Evolutionary conservation across 1,284 basidiomycete genomes (phyloP), one percentile per base, ranked within the genome.

Genomic region (Pseudomicrostroma phylloplanum): DNA sequence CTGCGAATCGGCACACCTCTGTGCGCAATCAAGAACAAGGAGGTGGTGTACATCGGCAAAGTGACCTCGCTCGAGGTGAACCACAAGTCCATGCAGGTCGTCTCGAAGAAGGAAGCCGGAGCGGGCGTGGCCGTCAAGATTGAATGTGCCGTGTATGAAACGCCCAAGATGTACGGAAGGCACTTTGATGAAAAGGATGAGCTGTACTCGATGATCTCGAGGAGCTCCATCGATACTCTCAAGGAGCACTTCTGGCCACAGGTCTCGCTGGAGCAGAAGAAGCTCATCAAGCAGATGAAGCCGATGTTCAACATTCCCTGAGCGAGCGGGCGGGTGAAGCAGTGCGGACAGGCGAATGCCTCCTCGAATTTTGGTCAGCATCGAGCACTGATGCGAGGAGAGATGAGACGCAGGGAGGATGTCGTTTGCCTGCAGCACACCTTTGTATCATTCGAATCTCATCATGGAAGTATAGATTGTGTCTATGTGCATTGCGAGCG

Each of bases 91-190:
- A 76, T 79, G 40, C 79, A 92, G 84, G 83, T 94, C 26, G 86
- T 98, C 71, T 96, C 94, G 83, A 92, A 91, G 81, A 85, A 87
- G 17, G 92, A 97, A 79, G 88, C 91, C 26, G 94, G 92, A 76
- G 94, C 86, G 64, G 94, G 94, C 80, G 94, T 97, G 19, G 96
- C 96, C 0, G 91, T 98, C 78, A 97, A 97, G 84, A 96, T 98
- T 68, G 96, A 99, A 80, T 90, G 96, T 77, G 92, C 92, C 0
- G 88, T 92, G 4, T 93, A 98, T 81, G 91, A 97, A 81, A 89
- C 90, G 43, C 88, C 92, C 15, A 94, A 93, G 82, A 90, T 72
- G 67, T 78, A 71, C 26, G 76, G 76, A 11, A 86, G 89, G 62
- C 90, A 92, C 80, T 96, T 99, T 79, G 92, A 96, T 78, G 93